Base-by-base conservation (phyloP, 192 early-diverging fungal genomes). In the Backusella morwellensis region DNA sequence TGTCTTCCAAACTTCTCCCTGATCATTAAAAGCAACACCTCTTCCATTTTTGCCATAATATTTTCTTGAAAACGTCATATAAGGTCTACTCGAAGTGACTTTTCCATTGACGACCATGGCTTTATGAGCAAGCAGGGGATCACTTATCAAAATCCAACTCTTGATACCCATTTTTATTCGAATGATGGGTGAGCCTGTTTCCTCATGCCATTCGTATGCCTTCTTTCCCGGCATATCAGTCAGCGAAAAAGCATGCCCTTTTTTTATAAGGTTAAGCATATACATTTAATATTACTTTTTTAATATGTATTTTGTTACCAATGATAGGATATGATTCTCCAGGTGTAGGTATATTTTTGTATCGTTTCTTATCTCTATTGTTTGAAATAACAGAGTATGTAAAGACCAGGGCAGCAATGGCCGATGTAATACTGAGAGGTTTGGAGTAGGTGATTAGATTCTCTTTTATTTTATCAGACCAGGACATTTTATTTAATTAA, bases 61-160 rank as follows among this genome's bases (percentile, higher is more conserved):
- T 17, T 32, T 44, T n/a, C 9, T 40, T 1, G 44, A 50, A 17
- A 72, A 72, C 0, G 41, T 72, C 4, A 17, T 0, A 41, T 19
- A 0, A 3, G 19, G 23, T 44, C 70, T 42, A 41, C 19, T 44
- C 6, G 70, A 52, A 9, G 70, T 32, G 6, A 19, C 15, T 26
- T 9, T 41, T 4, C 29, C 41, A 72, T 72, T 50, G 19, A 41
- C 44, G 11, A 72, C 70, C 35, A 72, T n/a, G 7, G 15, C 26
- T 50, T 72, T 29, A 47, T 72, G 70, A 72, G 70, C 38, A 4
- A 50, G 17, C 0, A 63, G 9, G 23, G 73, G 73, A 15, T 74
- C 73, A 41, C 42, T 40, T 23, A 74, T 63, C 23, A 74, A 40
- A 17, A 74, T 66, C 40, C 56, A 74, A 66, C 66, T 23, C 23